These are phyloP conservation scores for Talaromyces albobiverticillius DNA, from an alignment of 2,329 filamentous ascomycete genomes.

Conservation along the genomic window DNA sequence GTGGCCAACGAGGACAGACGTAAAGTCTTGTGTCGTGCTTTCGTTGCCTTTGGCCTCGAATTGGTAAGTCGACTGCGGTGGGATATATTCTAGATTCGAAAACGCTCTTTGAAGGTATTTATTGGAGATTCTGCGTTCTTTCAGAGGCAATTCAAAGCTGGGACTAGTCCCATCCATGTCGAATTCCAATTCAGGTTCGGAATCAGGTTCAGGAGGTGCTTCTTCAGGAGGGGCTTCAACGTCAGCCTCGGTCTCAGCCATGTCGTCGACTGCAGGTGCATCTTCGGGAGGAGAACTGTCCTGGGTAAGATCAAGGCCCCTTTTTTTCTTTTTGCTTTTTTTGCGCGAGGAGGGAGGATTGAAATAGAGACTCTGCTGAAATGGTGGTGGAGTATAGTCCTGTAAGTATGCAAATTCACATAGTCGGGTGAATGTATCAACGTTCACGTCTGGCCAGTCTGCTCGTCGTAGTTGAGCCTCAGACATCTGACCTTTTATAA, in stretches of 20 bases:
- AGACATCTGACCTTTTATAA: conserved; percentile 15
- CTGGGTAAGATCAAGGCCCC: no score
- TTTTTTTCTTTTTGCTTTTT: neutral
- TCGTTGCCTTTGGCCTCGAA: neutral
- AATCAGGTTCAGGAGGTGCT: neutral
- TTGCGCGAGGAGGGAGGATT: neutral
- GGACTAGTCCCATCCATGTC: neutral
- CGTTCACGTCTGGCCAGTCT: conserved; percentile 31
- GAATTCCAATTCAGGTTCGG: neutral
- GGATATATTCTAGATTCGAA: neutral
- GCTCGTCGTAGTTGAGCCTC: conserved; percentile 15
- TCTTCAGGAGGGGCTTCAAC: neutral
- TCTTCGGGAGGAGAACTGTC: neutral
- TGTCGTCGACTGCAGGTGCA: no score
- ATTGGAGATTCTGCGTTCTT: neutral
- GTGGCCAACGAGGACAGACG: conserved; percentile 38
- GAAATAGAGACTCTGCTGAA: neutral
- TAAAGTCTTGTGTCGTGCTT: conserved; percentile 25
- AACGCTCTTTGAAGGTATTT: neutral
- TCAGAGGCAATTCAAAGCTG: neutral
- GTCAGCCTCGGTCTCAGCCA: neutral
- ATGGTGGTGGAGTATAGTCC: conserved; percentile 28
- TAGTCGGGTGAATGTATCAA: conserved; percentile 35
- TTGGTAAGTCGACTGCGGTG: neutral
- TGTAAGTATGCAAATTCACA: conserved; percentile 37